phyloP scores from a whole-genome alignment of 805 yeast genomes.

The Candida tallmaniae region DNA sequence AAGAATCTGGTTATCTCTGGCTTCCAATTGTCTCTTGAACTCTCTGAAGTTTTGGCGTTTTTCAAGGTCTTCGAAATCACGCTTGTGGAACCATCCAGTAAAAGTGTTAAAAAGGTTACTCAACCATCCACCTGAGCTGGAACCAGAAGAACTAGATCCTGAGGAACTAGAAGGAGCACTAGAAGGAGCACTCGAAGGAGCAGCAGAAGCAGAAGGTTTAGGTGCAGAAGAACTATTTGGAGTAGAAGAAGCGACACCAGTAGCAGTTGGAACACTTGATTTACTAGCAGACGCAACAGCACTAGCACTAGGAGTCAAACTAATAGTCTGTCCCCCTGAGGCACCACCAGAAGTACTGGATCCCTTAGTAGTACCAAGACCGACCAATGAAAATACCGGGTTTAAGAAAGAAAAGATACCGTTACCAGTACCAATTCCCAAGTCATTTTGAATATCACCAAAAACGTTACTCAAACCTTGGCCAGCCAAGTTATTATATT shows the following conservation, averaged over 20 bases:
- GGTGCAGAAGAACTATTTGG: slow-evolving; percentile 2
- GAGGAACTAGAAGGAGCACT: slow-evolving; percentile 5
- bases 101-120: slow-evolving; percentile 6
- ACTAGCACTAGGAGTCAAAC: slow-evolving; percentile 12
- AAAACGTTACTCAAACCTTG: slow-evolving; percentile 9
- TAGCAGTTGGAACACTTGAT: slow-evolving; percentile 2
- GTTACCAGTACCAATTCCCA: slow-evolving; percentile 9
- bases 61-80: slow-evolving; percentile 9
- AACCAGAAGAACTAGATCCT: slow-evolving; percentile 1
- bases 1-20: slow-evolving; percentile 17
- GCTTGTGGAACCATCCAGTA: slow-evolving; percentile 13
- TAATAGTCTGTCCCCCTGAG: slow-evolving; percentile 4
- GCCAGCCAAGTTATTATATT: slow-evolving; percentile 5
- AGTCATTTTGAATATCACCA: slow-evolving; percentile 3
- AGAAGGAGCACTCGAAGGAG: slow-evolving; percentile 5
- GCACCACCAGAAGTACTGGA: slow-evolving; percentile 2
- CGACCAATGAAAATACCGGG: slow-evolving; percentile 13
- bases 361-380: slow-evolving; percentile 9
- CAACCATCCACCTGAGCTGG: not conserved
- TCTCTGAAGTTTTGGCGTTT: too few species aligned
- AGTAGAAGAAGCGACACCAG: slow-evolving; percentile 8
- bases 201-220: slow-evolving; percentile 4
- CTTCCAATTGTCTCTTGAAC: slow-evolving; percentile 2
- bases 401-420: slow-evolving; percentile 14
- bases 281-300: slow-evolving; percentile 9